These are phyloP conservation scores for Cryphonectria radicalis DNA, from an alignment of 2,329 filamentous ascomycete species.

Conservation along the genomic window DNA sequence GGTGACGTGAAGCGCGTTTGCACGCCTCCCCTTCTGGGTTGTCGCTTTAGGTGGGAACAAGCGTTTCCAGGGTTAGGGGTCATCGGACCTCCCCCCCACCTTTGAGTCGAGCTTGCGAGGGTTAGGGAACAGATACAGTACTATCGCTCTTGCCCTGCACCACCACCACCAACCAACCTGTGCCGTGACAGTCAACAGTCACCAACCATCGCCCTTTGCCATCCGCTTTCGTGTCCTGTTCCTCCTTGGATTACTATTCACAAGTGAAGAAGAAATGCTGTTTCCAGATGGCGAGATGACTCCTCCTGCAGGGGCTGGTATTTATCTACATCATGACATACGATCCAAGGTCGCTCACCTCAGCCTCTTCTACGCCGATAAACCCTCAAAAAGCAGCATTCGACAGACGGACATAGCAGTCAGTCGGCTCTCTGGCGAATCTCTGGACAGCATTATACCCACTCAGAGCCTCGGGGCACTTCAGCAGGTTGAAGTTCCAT, in stretches of 20 bases:
- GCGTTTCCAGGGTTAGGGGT: not conserved
- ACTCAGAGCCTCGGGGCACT: slow-evolving; percentile 34
- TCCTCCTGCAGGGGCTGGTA: not conserved
- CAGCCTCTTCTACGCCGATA: not conserved
- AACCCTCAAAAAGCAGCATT: not conserved
- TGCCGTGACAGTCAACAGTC: too few relatives aligned
- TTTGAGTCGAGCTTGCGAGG: too few relatives aligned
- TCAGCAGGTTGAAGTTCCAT: slow-evolving; percentile 44
- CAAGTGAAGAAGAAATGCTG: not conserved
- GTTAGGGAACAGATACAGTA: too few relatives aligned
- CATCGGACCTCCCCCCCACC: too few relatives aligned
- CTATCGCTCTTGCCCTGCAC: too few relatives aligned
- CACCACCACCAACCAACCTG: too few relatives aligned
- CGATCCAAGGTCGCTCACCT: not conserved
- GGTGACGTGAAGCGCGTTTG: slow-evolving; percentile 12
- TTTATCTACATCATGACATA: not conserved
- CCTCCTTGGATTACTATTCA: too few relatives aligned
- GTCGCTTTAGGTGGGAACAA: too few relatives aligned
- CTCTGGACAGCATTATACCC: slow-evolving; percentile 37
- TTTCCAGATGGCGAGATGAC: not conserved
- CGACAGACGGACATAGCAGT: slow-evolving; percentile 34
- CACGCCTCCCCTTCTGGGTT: not conserved
- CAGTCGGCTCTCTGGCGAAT: slow-evolving; percentile 39
- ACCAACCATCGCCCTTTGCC: too few relatives aligned
- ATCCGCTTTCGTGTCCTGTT: too few relatives aligned